Percentiles rank a stretch among this genome's conserved stretches.
These are phyloP conservation scores for Paramecium biaurelia DNA, from an alignment of 73 alveolate genomes.

Conservation along the genomic window DNA sequence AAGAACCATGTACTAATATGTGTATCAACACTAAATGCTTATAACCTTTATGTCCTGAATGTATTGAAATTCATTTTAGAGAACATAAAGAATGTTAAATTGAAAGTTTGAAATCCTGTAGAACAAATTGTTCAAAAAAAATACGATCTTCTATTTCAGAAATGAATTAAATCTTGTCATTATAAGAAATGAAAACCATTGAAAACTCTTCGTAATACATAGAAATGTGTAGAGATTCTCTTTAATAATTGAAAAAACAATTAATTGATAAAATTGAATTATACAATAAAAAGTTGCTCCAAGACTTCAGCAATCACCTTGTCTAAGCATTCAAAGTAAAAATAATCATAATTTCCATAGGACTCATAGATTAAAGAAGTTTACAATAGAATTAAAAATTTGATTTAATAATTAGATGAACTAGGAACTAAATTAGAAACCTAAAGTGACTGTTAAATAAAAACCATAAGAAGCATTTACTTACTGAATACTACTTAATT, in stretches of 20 bases:
- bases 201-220: background rate
- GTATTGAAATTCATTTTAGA: conserved; percentile 23
- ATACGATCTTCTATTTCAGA: background rate
- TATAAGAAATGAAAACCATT: background rate
- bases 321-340: background rate
- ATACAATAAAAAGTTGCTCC: background rate
- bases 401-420: background rate
- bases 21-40: conserved; percentile 18
- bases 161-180: background rate
- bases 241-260: background rate
- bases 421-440: background rate
- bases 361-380: background rate
- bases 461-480: conserved; percentile 1
- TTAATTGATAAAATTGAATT: background rate
- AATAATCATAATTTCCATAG: background rate
- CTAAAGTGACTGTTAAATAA: background rate
- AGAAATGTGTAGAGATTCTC: background rate
- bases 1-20: conserved; percentile 20
- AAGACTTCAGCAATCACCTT: background rate
- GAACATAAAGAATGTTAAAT: background rate
- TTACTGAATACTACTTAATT: background rate
- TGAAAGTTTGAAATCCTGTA: conserved; percentile 22
- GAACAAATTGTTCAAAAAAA: background rate
- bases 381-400: background rate
- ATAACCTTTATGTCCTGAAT: conserved; percentile 29